Base-by-base conservation (phyloP, 345 rosid species). In the Microcos paniculata region DNA sequence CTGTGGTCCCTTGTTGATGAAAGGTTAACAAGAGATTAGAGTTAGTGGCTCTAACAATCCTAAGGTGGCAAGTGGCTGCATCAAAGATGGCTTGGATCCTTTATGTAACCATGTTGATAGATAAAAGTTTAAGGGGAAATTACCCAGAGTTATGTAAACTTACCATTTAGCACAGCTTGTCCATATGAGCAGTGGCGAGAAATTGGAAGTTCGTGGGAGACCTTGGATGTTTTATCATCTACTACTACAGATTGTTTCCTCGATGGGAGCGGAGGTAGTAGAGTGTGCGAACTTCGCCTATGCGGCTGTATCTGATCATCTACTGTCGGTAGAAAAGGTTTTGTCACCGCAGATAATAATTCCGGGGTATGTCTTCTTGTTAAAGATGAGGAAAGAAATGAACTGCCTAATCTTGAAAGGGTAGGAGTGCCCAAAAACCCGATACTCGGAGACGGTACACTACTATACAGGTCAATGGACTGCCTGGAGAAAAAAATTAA, bases 161-260 rank as follows among this genome's bases (percentile, higher is more conserved):
- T 76, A 94, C 97, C 98, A 73, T 94, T 94, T 15, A 94, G 63
- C 71, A 91, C 85, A 31, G 98, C 97, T 78, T 94, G 98, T 33
- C 90, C 88, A 56, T 76, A 92, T 11, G 97, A 80, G 86, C 98
- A 88, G 26, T 88, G 86, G 14, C 86, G 87, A 57, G 94, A 76
- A 35, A 80, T 82, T 35, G 86, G 86, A 53, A 77, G 75, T 73
- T 84, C 97, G 72, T 92, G 97, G 13, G 89, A 81, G 67, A 79
- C 78, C 46, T 42, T 62, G 23, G 88, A 83, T 4, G 80, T 40
- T 40, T 84, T 87, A 28, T 81, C 90, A 62, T 87, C 85, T 63
- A 82, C 81, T 35, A 52, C 48, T 0, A 71, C 59, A 0, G 89
- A 88, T 40, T 77, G 15, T 71, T 66, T 88, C 75, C 89, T 79